These are phyloP conservation scores for Ceratobasidium sp. DNA, from an alignment of 1,284 basidiomycete species.

Conservation along the genomic window DNA sequence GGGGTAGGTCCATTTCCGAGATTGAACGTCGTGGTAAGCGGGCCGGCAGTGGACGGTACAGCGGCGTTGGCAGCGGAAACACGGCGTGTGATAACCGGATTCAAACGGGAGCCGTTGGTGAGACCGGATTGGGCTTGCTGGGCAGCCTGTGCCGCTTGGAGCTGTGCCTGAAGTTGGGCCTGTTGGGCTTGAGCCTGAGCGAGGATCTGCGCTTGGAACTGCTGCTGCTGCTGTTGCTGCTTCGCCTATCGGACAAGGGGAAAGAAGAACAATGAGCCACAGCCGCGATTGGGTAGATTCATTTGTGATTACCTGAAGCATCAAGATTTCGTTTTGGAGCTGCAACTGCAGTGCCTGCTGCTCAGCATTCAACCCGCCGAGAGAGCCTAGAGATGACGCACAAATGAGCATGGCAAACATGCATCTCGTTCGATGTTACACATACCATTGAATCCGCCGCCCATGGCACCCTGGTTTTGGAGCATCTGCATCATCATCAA, in stretches of 20 bases:
- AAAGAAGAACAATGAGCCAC: slow-evolving; percentile 26
- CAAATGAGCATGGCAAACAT: slow-evolving; percentile 32
- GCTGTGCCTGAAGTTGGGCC: slow-evolving; percentile 47
- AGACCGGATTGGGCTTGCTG: slow-evolving; percentile 45
- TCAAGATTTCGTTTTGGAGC: slow-evolving; percentile 65
- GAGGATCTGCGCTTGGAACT: slow-evolving; percentile 70
- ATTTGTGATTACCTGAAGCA: slow-evolving; percentile 46
- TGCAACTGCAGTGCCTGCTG: slow-evolving; percentile 75
- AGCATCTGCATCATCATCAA: slow-evolving; percentile 60
- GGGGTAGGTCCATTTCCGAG: slow-evolving; percentile 53
- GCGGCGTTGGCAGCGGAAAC: slow-evolving; percentile 63
- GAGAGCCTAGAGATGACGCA: slow-evolving; percentile 34
- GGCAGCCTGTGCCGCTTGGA: slow-evolving; percentile 43
- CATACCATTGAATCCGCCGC: slow-evolving; percentile 30
- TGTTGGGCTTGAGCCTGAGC: slow-evolving; percentile 52
- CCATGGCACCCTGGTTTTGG: slow-evolving; percentile 44
- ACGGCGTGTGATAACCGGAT: slow-evolving; percentile 49
- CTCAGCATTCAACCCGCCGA: slow-evolving; percentile 36
- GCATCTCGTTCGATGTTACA: not conserved
- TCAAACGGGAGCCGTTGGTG: slow-evolving; percentile 42
- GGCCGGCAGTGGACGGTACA: slow-evolving; percentile 77
- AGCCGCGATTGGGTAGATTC: slow-evolving; percentile 45
- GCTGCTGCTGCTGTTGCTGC: slow-evolving; percentile 71
- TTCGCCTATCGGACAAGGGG: slow-evolving; percentile 61
- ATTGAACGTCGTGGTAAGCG: slow-evolving; percentile 74